phyloP scores from a whole-genome alignment of 2,329 filamentous ascomycete genomes.

The Didymella arachidicola region DNA sequence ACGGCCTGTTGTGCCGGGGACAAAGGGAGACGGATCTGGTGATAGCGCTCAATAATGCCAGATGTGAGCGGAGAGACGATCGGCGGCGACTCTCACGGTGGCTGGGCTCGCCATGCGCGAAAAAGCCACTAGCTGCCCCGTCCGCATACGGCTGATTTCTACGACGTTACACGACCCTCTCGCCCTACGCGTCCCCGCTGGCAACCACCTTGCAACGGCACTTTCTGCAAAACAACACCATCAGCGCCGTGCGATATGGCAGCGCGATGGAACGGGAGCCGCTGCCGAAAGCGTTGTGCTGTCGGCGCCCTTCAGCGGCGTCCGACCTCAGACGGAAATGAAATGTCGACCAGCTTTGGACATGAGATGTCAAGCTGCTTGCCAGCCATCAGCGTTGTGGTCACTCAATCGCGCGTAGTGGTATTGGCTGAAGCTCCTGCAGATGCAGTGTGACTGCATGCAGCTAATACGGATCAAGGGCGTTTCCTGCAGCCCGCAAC shows the following conservation, averaged over 20 bases:
- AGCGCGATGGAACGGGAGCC: background rate
- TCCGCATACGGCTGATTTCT: slow-evolving; percentile 41
- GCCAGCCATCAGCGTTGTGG: background rate
- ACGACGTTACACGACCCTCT: slow-evolving; percentile 45
- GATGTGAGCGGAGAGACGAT: slow-evolving; percentile 6
- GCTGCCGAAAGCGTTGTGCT: background rate
- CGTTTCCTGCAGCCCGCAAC: background rate
- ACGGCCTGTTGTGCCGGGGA: slow-evolving; percentile 8
- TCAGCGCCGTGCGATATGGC: background rate
- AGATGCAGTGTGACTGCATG: slow-evolving; percentile 13
- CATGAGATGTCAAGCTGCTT: background rate
- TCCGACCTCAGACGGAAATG: background rate
- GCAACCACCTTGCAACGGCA: slow-evolving; percentile 39
- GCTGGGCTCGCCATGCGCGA: slow-evolving; percentile 32
- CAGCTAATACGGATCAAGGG: background rate
- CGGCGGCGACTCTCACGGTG: slow-evolving; percentile 31
- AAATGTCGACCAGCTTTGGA: background rate
- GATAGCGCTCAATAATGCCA: slow-evolving; percentile 6
- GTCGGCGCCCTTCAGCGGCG: background rate
- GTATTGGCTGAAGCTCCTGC: background rate
- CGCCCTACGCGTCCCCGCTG: slow-evolving; percentile 31
- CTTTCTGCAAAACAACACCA: slow-evolving; percentile 14
- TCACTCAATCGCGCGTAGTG: background rate
- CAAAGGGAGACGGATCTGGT: slow-evolving; percentile 9
- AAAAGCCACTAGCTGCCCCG: slow-evolving; percentile 30